phyloP scores from a whole-genome alignment of 257 asterid genomes.

The Linderniella brevidens region DNA sequence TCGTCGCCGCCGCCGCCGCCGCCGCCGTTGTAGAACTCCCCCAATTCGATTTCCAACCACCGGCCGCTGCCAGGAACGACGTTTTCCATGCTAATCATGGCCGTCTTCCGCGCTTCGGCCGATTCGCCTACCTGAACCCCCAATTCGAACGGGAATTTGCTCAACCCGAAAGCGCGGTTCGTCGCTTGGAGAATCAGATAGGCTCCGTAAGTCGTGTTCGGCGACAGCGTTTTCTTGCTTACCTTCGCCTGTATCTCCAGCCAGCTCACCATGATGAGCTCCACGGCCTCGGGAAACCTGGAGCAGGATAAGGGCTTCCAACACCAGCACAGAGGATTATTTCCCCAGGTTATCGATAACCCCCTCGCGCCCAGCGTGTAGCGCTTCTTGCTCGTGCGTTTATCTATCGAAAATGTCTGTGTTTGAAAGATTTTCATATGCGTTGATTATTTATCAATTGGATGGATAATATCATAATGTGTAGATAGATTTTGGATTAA shows the following conservation, averaged over 20 bases:
- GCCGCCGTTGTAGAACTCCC: constrained; percentile 30
- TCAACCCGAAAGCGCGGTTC: constrained; percentile 49
- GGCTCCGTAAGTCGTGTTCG: constrained; percentile 43
- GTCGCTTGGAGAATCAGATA: constrained; percentile 36
- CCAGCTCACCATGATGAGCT: constrained; percentile 27
- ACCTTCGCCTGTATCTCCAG: constrained; percentile 38
- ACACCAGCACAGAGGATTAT: constrained; percentile 42
- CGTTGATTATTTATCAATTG: too few relatives aligned
- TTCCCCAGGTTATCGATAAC: constrained; percentile 44
- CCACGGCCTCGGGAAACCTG: constrained; percentile 18
- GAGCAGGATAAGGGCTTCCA: constrained; percentile 40
- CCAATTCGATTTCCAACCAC: constrained; percentile 56
- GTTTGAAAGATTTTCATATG: neutral
- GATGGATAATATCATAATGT: too few relatives aligned
- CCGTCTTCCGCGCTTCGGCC: constrained; percentile 5
- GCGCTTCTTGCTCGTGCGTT: constrained; percentile 28
- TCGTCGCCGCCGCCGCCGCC: constrained; percentile 21
- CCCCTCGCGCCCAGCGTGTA: constrained; percentile 57
- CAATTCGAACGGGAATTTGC: constrained; percentile 23
- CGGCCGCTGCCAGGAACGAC: constrained; percentile 21
- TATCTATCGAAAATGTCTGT: constrained; percentile 48
- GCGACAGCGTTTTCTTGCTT: constrained; percentile 25
- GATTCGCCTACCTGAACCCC: constrained; percentile 22
- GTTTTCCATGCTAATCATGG: constrained; percentile 2
- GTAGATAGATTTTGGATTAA: neutral